phyloP scores from a whole-genome alignment of 495 filamentous ascomycete genomes.

The Neurospora sp. region DNA sequence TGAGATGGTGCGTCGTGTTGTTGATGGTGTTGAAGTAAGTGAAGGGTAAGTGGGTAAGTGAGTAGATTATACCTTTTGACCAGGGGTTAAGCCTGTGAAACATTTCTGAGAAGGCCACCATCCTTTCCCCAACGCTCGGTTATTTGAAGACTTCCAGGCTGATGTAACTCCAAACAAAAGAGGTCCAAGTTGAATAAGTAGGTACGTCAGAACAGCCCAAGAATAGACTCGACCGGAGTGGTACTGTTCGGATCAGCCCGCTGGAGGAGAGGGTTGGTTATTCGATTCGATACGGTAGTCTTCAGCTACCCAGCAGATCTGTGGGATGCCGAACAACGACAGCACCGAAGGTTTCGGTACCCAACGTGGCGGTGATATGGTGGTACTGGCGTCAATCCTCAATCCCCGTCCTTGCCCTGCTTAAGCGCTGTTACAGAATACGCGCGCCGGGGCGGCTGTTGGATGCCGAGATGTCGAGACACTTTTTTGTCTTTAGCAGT shows the following conservation, averaged over 20 bases:
- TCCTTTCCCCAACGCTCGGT: slow-evolving; percentile 1
- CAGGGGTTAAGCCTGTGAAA: slow-evolving; percentile 20
- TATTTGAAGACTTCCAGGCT: background rate
- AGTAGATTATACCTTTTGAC: slow-evolving; percentile 11
- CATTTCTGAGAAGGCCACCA: slow-evolving; percentile 13
- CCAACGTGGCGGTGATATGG: background rate
- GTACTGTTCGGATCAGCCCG: background rate
- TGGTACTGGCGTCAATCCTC: background rate
- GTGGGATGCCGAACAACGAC: background rate
- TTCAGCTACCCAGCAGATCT: background rate
- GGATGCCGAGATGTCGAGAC: background rate
- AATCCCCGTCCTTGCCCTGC: background rate
- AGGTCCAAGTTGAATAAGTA: background rate
- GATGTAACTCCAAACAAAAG: background rate
- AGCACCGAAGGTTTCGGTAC: background rate
- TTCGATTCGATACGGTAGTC: background rate
- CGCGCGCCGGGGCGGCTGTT: background rate
- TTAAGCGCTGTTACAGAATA: background rate
- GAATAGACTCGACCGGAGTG: background rate
- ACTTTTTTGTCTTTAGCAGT: background rate
- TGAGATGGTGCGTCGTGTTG: too few species aligned
- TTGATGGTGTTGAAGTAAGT: background rate
- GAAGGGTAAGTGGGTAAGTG: background rate
- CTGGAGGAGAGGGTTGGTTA: background rate
- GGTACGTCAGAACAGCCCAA: background rate